Percentiles rank a stretch among this genome's conserved stretches.
Conservation (phyloP, 768 basidiomycete genomes). For the Phanerodontia chrysosporium region DNA sequence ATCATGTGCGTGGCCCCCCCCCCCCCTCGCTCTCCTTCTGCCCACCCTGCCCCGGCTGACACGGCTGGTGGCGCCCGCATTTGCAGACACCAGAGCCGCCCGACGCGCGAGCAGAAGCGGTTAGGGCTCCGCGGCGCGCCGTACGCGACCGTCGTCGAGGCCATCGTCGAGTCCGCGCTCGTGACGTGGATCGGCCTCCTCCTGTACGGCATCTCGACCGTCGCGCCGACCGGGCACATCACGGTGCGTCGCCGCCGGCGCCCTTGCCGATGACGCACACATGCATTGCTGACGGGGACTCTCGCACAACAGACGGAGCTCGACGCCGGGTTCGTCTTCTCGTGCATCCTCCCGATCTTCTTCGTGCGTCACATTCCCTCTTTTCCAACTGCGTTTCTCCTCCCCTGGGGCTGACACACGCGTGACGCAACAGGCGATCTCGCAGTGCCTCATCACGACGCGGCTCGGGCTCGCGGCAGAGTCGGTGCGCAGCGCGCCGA, state of each 20-base stretch:
- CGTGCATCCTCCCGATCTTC: slow-evolving; percentile 18
- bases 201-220: slow-evolving; percentile 16
- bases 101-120: too few species aligned
- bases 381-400: too few species aligned
- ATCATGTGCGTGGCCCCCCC: slow-evolving; percentile 19
- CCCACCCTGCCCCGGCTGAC: too few species aligned
- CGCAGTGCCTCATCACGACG: slow-evolving; percentile 22
- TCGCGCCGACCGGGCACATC: slow-evolving; percentile 18
- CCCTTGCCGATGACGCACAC: too few species aligned
- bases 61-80: too few species aligned
- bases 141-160: slow-evolving; percentile 7
- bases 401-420: too few species aligned
- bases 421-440: slow-evolving; percentile 18
- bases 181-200: slow-evolving; percentile 23
- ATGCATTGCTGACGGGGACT: too few species aligned
- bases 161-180: slow-evolving; percentile 20
- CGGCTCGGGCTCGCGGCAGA: slow-evolving; percentile 16
- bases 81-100: too few species aligned
- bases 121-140: neutral
- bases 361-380: slow-evolving; percentile 13
- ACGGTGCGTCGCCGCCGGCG: slow-evolving; percentile 10
- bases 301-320: slow-evolving; percentile 17
- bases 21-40: too few species aligned
- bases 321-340: slow-evolving; percentile 19
- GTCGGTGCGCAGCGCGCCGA: neutral